These are phyloP conservation scores for Fonsecaea monophora DNA, from an alignment of 2,329 filamentous ascomycete species.

Conservation along the genomic window DNA sequence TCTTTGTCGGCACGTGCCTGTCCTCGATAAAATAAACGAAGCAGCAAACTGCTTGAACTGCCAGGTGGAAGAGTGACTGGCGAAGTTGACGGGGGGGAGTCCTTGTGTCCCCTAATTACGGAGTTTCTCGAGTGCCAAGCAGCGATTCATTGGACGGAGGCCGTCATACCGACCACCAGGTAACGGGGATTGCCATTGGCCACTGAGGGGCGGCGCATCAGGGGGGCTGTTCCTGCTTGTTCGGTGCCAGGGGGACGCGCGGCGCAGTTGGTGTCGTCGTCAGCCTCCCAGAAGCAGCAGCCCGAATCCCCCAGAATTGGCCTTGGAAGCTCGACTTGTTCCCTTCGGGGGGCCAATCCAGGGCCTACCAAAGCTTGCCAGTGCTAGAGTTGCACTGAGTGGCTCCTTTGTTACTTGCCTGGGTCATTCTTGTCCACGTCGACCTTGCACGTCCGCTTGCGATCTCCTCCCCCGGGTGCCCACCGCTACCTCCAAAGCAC, in stretches of 20 bases:
- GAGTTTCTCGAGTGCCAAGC: background rate
- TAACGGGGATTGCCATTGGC: background rate
- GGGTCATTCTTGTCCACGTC: slow-evolving; percentile 5
- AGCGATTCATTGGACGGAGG: slow-evolving; percentile 1
- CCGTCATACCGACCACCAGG: background rate
- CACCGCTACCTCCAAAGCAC: background rate
- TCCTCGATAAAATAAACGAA: background rate
- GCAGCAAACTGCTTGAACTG: background rate
- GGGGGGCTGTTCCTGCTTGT: background rate
- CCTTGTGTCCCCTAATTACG: background rate
- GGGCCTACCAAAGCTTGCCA: background rate
- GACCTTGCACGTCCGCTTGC: slow-evolving; percentile 2
- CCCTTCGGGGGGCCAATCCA: background rate
- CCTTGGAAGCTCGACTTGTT: background rate
- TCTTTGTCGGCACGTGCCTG: background rate
- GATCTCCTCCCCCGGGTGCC: background rate
- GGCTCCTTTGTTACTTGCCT: slow-evolving; percentile 1
- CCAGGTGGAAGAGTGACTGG: background rate
- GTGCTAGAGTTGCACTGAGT: background rate
- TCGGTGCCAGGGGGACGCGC: slow-evolving; percentile 13
- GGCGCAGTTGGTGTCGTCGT: slow-evolving; percentile 16
- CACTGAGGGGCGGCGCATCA: background rate
- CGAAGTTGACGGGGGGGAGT: background rate
- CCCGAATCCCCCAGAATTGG: slow-evolving; percentile 12
- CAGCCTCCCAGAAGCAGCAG: slow-evolving; percentile 14